These are phyloP conservation scores for Fusarium pininemorale DNA, from an alignment of 2,329 filamentous ascomycete species.

Conservation along the genomic window DNA sequence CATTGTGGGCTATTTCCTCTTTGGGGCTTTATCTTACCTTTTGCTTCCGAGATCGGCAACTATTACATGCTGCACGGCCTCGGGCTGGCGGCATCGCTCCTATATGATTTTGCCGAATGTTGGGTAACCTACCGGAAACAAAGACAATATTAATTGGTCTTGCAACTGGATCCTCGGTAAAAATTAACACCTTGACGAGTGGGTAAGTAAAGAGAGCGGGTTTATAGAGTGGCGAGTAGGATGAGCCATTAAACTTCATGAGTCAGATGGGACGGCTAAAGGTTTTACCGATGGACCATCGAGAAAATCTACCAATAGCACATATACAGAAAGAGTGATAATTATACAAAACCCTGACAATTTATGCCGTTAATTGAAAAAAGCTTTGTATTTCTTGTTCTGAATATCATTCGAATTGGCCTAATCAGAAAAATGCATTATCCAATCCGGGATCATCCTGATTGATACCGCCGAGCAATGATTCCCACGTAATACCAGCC, in stretches of 20 bases:
- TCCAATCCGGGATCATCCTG: neutral
- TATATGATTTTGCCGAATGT: fast-evolving
- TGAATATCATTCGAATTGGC: neutral
- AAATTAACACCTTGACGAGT: neutral
- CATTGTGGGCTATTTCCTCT: too few species aligned
- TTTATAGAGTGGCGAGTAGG: neutral
- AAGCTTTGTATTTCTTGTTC: too few species aligned
- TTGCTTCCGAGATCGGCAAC: neutral
- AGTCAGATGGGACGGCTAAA: neutral
- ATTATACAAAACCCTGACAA: too few species aligned
- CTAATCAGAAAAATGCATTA: neutral
- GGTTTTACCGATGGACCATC: neutral
- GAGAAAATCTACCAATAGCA: too few species aligned
- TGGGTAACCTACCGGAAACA: neutral
- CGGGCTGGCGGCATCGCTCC: neutral
- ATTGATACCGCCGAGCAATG: neutral
- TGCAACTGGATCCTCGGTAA: too few species aligned
- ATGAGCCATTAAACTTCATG: neutral
- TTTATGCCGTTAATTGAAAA: too few species aligned
- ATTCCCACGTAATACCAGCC: neutral
- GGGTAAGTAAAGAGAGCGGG: too few species aligned
- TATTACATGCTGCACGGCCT: neutral
- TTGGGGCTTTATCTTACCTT: neutral
- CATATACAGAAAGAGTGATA: too few species aligned
- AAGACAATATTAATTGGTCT: fast-evolving